A percentile compares a stretch with the other conserved stretches of the same genome.
Conservation (phyloP, 495 filamentous ascomycete species). For the Usnea hakonensis region DNA sequence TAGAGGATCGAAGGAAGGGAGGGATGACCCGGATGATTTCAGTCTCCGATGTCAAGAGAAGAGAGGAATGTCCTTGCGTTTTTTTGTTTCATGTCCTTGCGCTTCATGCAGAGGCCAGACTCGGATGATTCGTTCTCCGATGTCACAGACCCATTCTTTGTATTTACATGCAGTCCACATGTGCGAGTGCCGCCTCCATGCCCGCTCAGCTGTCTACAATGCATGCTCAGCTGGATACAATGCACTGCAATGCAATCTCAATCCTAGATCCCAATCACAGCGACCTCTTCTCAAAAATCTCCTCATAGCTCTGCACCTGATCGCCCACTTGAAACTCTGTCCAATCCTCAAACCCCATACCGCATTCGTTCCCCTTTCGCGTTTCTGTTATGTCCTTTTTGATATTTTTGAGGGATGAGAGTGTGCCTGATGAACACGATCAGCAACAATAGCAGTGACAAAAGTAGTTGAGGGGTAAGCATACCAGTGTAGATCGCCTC, state of each 20-base stretch:
- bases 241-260: not conserved
- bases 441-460: constrained; percentile 4
- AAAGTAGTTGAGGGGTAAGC: constrained; percentile 23
- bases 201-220: too few relatives aligned
- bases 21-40: too few relatives aligned
- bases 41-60: too few relatives aligned
- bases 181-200: not conserved
- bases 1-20: too few relatives aligned
- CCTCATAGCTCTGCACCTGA: constrained; percentile 78
- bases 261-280: constrained; percentile 40
- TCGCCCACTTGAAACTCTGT: constrained; percentile 72
- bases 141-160: too few relatives aligned
- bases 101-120: too few relatives aligned
- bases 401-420: constrained; percentile 77
- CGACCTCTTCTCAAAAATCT: constrained; percentile 61
- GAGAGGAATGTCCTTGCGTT: too few relatives aligned
- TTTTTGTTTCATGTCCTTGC: too few relatives aligned
- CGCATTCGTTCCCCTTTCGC: constrained; percentile 88
- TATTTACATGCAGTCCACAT: too few relatives aligned
- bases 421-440: constrained; percentile 47
- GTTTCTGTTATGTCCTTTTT: constrained; percentile 87
- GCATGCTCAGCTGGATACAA: too few relatives aligned
- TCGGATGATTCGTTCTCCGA: too few relatives aligned
- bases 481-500: constrained; percentile 73
- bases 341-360: constrained; percentile 78